Evolutionary conservation across 805 yeast genomes (phyloP), one percentile per base, ranked within the genome.

Genomic region (Saccharomycopsis sp.): DNA sequence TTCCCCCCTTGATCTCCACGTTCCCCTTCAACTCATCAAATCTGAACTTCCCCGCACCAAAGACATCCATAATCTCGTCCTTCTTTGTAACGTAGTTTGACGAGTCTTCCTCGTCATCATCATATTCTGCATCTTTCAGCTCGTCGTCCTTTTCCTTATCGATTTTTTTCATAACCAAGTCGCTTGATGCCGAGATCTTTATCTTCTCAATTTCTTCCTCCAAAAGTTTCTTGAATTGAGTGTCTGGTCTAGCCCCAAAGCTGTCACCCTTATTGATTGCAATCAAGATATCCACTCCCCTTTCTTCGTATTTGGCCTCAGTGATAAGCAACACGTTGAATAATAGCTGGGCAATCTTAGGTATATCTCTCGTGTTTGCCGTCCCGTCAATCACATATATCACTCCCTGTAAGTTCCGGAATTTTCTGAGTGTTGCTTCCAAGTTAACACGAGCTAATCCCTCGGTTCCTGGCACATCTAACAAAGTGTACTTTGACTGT

Each of bases 401-500:
- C 3, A 90, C 72, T 3, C 97, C 97, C 62, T 78, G 80, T 54
- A 87, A 68, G 16, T 79, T 71, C 18, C 69, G 58, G 20, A 79
- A 72, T 16, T 63, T 70, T 57, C 74, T 73, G 51, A 83, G 66
- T 62, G 78, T 73, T 57, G 79, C 79, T 56, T 79, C 78, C 59
- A 75, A 63, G 37, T 83, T 73, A 54, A 84, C 72, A 58, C 81
- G 80, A 56, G 79, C 80, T 63, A 91, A 80, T 70, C 89, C 90
- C 57, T 79, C 73, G 71, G 87, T 91, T n/a, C 97, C 97, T 1
- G 99, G 99, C 61, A 83, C 83, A 66, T 92, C 98, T 54, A 86
- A 77, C 46, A 91, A 69, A 61, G 78, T 81, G 18, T 16, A n/a
- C 18, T 5, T 18, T 66, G 73, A 78, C 57, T 65, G 71, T 58